Conservation (phyloP, 305 asterid species). For the Fraxinus paxiana region DNA sequence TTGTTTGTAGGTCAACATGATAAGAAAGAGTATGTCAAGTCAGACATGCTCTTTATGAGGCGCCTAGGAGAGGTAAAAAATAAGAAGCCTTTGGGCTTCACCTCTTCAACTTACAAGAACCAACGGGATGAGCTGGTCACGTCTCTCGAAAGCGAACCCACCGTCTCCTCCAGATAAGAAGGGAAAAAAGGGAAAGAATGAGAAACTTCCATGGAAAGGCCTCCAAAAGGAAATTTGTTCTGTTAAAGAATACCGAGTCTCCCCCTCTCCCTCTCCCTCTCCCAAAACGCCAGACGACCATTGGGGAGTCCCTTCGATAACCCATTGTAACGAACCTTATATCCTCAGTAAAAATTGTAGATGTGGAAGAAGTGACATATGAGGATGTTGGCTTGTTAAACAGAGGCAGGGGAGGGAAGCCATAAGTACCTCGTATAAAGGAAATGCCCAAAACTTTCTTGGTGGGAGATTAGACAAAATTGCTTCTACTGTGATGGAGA, state of each 20-base stretch:
- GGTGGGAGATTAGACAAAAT: not conserved
- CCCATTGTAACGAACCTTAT: not conserved
- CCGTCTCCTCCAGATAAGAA: not conserved
- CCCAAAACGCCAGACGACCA: not conserved
- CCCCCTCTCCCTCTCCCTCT: too few relatives aligned
- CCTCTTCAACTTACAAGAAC: too few relatives aligned
- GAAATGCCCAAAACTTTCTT: not conserved
- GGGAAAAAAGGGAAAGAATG: not conserved
- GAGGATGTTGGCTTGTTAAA: not conserved
- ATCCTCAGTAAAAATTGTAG: not conserved
- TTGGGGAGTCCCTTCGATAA: not conserved
- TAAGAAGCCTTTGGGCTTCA: too few relatives aligned
- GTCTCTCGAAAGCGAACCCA: not conserved
- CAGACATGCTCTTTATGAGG: too few relatives aligned
- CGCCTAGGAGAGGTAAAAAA: too few relatives aligned
- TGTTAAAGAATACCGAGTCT: not conserved
- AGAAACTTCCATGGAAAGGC: not conserved
- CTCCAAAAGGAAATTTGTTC: not conserved
- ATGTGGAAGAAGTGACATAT: not conserved
- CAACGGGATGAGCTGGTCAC: too few relatives aligned
- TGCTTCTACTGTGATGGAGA: not conserved
- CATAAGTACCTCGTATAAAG: not conserved
- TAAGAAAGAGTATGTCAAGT: too few relatives aligned
- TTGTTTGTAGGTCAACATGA: too few relatives aligned
- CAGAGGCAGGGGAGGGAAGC: not conserved